Base-by-base conservation (phyloP, 306 rosid species). In the Albizia julibrissin region DNA sequence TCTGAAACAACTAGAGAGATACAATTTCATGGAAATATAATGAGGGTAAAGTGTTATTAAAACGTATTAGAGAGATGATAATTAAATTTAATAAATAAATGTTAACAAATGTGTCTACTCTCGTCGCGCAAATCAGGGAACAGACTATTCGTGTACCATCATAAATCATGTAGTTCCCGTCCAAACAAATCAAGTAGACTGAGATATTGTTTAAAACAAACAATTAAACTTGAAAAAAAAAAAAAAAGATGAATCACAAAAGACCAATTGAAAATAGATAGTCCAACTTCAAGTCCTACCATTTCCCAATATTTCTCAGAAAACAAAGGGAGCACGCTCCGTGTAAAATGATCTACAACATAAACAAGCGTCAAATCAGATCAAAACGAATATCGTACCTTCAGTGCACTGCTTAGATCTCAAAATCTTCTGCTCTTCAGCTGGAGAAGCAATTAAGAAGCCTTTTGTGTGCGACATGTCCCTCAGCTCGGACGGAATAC, bases 401-500 rank as follows among this genome's bases (percentile, higher is more conserved):
- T 37, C 37, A 8, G 91, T 89, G 67, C 93, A 71, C 26, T 6
- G 37, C 75, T 14, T 71, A 43, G 75, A 4, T 50, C 75, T 71
- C 39, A 43, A 24, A 14, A 26, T 14, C 58, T 71, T 71, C 37
- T 24, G 75, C 14, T 89, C 89, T 44, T 91, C 93, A 49, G 83
- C 77, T 21, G 93, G 92, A 62, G 95, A 91, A 73, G 93, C 87
- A 89, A 89, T 84, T 69, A 86, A 34, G 13, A 84, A n/a, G 15
- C 74, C 40, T 27, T 83, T 77, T 69, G 82, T 80, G 39, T 66
- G 84, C 39, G 80, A 22, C 22, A 77, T 11, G 85, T 91, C 89
- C 71, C 87, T 89, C 87, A 88, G 58, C 58, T 89, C 93, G 72
- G 87, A 79, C 19, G 93, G 93, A 44, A 91, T 82, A 8, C 88